Base-by-base conservation (phyloP, 1,284 basidiomycete genomes). In the Microbotryum intermedium region DNA sequence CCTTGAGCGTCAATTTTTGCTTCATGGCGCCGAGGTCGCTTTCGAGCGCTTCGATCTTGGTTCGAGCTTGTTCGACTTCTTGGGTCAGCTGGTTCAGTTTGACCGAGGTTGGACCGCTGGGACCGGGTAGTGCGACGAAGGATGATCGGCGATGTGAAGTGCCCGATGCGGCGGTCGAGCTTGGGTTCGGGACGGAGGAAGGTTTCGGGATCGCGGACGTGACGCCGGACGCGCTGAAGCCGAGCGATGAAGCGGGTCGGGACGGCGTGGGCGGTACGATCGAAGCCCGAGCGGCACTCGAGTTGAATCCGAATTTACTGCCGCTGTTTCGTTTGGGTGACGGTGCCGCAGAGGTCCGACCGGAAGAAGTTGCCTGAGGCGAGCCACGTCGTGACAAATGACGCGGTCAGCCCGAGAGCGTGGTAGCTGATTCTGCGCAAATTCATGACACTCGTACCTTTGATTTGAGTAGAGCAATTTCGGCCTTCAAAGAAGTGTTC, bases 31-130 rank as follows among this genome's bases (percentile, higher is more conserved):
- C 20, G 49, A 62, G 58, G 23, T 58, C 50, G 6, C 29, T 11
- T 16, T 59, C 49, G 25, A 59, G 49, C 1, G n/a, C 16, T 5
- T 20, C 7, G 46, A 55, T 50, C 28, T 18, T 57, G 8, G 43
- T 23, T 9, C 50, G 23, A 3, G 60, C 58, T 2, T 58, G 47
- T 5, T 52, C 20, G 46, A 65, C 53, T 20, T 58, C 58, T 3
- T 49, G 23, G 30, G 61, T 58, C 57, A 65, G 58, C 21, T 62
- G 60, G 2, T 42, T 46, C 20, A 58, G 3, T 5, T 43, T 25
- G 9, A 34, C 39, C 25, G 45, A 49, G 26, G 25, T 42, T 6
- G 53, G 21, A 49, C 34, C 2, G 18, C 52, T 51, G 21, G 26
- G 20, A n/a, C 50, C 34, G 34, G 34, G 34, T 39, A 18, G 6